Percentiles rank a stretch among this genome's conserved stretches.
These are phyloP conservation scores for Hemileia vastatrix DNA, from an alignment of 1,284 basidiomycete species.

Conservation along the genomic window DNA sequence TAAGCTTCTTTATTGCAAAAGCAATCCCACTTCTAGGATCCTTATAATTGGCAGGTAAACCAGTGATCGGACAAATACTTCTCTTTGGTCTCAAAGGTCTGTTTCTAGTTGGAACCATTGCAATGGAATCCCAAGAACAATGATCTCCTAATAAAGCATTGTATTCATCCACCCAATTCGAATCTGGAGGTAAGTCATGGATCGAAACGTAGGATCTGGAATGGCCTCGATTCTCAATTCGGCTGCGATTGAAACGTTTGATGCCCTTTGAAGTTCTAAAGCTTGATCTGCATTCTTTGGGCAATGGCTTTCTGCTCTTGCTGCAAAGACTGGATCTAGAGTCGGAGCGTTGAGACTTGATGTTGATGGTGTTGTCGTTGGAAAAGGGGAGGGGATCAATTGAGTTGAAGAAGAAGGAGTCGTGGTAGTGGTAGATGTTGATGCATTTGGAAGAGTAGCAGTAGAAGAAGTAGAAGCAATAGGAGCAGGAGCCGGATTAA, in stretches of 20 bases:
- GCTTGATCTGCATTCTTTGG: not conserved
- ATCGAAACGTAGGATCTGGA: constrained; percentile 24
- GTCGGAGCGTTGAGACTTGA: not conserved
- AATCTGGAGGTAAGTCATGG: constrained; percentile 26
- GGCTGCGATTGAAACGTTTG: not conserved
- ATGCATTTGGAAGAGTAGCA: not conserved
- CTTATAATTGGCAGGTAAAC: constrained; percentile 36
- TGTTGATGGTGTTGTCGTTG: not conserved
- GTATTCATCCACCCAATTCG: constrained; percentile 35
- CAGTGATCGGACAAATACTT: constrained; percentile 39
- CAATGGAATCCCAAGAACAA: constrained; percentile 30
- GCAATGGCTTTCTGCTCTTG: not conserved
- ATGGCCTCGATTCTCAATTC: not conserved
- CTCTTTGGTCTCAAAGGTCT: constrained; percentile 36
- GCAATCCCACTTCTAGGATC: constrained; percentile 37
- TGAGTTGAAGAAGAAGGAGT: not conserved
- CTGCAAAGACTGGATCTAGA: not conserved
- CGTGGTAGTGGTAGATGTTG: too few relatives aligned
- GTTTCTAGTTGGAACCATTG: constrained; percentile 35
- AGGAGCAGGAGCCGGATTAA: not conserved
- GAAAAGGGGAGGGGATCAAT: not conserved
- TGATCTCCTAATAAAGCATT: constrained; percentile 34
- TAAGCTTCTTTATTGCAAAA: constrained; percentile 33
- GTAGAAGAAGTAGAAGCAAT: not conserved
- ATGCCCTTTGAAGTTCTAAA: not conserved